Base-by-base conservation (phyloP, 2,329 filamentous ascomycete species). In the Diaporthe sp. region DNA sequence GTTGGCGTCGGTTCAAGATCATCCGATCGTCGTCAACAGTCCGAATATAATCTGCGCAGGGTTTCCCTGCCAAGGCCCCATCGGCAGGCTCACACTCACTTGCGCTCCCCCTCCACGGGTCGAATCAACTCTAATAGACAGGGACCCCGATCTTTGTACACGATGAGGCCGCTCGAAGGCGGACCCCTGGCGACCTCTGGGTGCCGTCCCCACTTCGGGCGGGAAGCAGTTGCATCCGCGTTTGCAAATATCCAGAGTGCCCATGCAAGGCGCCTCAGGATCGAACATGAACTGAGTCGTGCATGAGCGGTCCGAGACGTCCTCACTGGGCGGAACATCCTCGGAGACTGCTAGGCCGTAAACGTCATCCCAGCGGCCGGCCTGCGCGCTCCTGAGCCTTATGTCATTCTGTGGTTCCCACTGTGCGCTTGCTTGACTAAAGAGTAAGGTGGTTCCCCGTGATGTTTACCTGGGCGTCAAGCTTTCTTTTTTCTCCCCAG, bases 231-330 rank as follows among this genome's bases (percentile, higher is more conserved):
- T 66, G 61, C 44, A 66, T 51, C 63, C 63, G 63, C 44, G 63
- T 66, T 66, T 66, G 63, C 32, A 4, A 66, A 66, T 51, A 37
- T 51, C 44, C 30, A 66, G 44, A 51, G 7, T 51, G 61, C 30
- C 63, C 44, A 51, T 66, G 63, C 44, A 66, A 66, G 63, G 22
- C 63, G 63, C 63, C 63, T 44, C 63, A 51, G 63, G 63, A 51
- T 51, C 63, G 44, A 66, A 66, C 63, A 51, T 37, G 44, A 51
- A 27, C 30, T 66, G 44, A 66, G 44, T 66, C 63, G 63, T 37
- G 63, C 63, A 66, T 66, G 63, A 66, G 63, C 63, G 9, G 44
- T 37, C 63, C 63, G 63, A 66, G 63, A 66, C 63, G 63, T 42
- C 35, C 42, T 12, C 30, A 66, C 44, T 51, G 63, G 42, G 32